Evolutionary conservation across 2,329 filamentous ascomycete genomes (phyloP), one percentile per base, ranked within the genome.

Genomic region (Gliomastix tumulicola): DNA sequence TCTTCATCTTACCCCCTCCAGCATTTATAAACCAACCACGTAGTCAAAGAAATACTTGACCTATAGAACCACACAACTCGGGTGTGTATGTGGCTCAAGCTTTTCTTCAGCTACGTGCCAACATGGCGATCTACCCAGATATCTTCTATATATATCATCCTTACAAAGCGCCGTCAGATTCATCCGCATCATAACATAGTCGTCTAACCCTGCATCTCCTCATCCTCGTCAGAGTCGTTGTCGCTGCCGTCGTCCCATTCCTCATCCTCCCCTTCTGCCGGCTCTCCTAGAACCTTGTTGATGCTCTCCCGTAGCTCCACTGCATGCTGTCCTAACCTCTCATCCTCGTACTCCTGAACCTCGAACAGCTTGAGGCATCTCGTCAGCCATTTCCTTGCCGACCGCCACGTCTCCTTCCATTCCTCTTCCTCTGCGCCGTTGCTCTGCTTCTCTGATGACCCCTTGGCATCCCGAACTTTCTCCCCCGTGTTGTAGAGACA

Each of bases 291-390:
- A 49, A 79, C 79, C 40, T 73, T 68, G 46, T 74, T 76, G 40
- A 88, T 75, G 37, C 65, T 68, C 28, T 67, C 65, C 30, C 88
- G 62, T 31, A 94, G 67, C 63, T 92, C 85, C 41, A 72, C 65
- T 1, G 84, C 81, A 54, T 94, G 87, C 41, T 84, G 79, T 35
- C 79, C 79, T 19, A 94, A 65, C 44, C 83, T 69, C 42, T 88
- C 83, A 47, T 94, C 87, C 56, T 94, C 89, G 55, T 96, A 97
- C 36, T 90, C 80, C 49, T 92, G 74, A 49, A 75, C 55, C 27
- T 76, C 66, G 57, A 86, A 97, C n/a, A 95, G 71, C 53, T 80
- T 80, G 44, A 94, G 67, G 53, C 87, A 86, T 51, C 84, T 85
- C 39, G 77, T 79, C 32, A 97, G 69, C 87, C 89, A 95, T 51